Evolutionary conservation across 805 yeast genomes (phyloP).

Genomic region (Gaillardinia entomophila): DNA sequence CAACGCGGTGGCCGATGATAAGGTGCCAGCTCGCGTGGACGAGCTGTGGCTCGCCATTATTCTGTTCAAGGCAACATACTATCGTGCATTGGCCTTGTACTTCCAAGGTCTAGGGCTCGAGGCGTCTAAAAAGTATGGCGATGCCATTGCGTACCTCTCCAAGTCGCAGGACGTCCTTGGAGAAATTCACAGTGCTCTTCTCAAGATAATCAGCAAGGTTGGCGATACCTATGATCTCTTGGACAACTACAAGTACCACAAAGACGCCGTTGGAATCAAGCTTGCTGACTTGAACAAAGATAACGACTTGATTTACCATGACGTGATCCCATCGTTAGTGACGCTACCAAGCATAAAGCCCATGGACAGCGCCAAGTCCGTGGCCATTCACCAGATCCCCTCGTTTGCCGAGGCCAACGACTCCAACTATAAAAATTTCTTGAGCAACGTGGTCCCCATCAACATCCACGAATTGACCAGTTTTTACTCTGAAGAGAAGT

Average conservation of each 20-base stretch:
- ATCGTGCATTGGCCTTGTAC: conserved; percentile 54
- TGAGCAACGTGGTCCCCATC: conserved; percentile 77
- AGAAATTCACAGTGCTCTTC: conserved; percentile 21
- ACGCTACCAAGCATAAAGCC: conserved; percentile 62
- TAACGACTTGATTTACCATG: conserved; percentile 87
- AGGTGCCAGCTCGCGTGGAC: conserved; percentile 24
- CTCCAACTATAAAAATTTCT: conserved; percentile 45
- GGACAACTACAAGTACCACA: conserved; percentile 37
- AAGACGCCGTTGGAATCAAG: conserved; percentile 33
- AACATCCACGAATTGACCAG: conserved; percentile 84
- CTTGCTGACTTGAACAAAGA: conserved; percentile 57
- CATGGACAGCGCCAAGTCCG: conserved; percentile 61
- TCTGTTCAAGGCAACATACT: conserved; percentile 49
- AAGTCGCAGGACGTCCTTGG: conserved; percentile 42
- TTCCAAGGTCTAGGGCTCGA: conserved; percentile 54
- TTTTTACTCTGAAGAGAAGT: conserved; percentile 84
- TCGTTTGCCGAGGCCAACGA: conserved; percentile 39
- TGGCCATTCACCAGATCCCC: conserved; percentile 43
- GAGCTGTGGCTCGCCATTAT: conserved; percentile 47
- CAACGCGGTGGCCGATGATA: conserved; percentile 4
- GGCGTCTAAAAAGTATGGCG: conserved; percentile 59
- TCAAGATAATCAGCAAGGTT: conserved; percentile 13
- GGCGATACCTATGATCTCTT: conserved; percentile 29
- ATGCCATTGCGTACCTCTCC: conserved; percentile 61
- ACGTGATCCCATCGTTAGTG: conserved; percentile 55